Conservation (phyloP, 345 rosid genomes). For the Noccaea bulbosa region DNA sequence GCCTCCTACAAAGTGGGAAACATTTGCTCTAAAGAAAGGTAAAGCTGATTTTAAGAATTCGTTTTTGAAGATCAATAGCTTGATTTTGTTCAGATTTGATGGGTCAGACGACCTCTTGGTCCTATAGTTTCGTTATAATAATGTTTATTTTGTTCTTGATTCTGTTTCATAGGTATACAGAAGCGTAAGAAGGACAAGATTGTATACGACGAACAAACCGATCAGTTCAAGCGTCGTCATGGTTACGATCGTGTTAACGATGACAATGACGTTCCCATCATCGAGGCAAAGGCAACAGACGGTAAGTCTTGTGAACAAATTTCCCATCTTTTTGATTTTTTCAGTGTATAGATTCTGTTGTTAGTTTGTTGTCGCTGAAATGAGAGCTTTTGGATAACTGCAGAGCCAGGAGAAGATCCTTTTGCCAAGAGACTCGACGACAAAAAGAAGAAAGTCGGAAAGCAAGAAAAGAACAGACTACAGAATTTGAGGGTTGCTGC, state of each 20-base stretch:
- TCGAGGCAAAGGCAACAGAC: conserved; percentile 82
- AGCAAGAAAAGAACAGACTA: conserved; percentile 71
- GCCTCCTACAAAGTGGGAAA: conserved; percentile 51
- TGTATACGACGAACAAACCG: conserved; percentile 84
- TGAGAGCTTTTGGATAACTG: conserved; percentile 28
- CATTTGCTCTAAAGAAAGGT: conserved; percentile 56
- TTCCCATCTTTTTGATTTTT: conserved; percentile 1
- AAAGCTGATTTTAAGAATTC: conserved; percentile 11
- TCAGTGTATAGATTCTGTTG: not conserved
- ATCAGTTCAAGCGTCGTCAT: conserved; percentile 79
- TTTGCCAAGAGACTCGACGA: conserved; percentile 79
- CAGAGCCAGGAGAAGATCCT: conserved; percentile 89
- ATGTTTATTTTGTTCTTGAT: conserved; percentile 3
- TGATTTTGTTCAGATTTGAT: no score
- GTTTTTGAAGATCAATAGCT: conserved; percentile 15
- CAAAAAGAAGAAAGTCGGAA: conserved; percentile 74
- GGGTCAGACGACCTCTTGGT: conserved; percentile 10
- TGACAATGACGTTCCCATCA: conserved; percentile 79
- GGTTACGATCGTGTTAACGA: conserved; percentile 95
- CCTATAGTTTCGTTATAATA: not conserved
- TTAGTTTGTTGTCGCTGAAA: not conserved
- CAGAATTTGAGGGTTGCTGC: conserved; percentile 79
- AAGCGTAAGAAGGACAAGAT: conserved; percentile 85
- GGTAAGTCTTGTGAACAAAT: conserved; percentile 48
- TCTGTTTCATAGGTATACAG: conserved; percentile 67